These are phyloP conservation scores for Pythium myriotylum DNA, from an alignment of 352 stramenopile genomes.

Conservation along the genomic window DNA sequence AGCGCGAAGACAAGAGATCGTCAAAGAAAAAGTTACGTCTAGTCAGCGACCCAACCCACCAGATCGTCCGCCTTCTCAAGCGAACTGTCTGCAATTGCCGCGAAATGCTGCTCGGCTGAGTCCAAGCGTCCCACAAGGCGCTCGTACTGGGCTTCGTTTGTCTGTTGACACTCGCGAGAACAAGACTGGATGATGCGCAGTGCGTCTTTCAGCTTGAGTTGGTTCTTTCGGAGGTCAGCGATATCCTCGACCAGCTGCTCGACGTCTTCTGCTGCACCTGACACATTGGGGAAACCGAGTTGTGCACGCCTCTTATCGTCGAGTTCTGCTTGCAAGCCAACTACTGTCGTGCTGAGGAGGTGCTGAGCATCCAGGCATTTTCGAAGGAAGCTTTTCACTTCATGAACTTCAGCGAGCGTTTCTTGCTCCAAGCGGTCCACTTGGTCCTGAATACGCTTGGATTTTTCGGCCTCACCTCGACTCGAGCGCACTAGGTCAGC, in stretches of 20 bases:
- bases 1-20: not conserved
- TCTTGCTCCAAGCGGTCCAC: conserved; percentile 29
- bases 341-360: conserved; percentile 55
- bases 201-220: conserved; percentile 48
- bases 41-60: conserved; percentile 24
- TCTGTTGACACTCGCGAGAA: conserved; percentile 43
- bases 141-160: conserved; percentile 31
- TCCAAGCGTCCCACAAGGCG: conserved; percentile 41
- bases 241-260: conserved; percentile 25
- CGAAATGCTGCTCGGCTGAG: conserved; percentile 47
- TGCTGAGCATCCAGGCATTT: conserved; percentile 69
- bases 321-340: conserved; percentile 56
- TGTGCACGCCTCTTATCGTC: conserved; percentile 30
- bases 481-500: conserved; percentile 12
- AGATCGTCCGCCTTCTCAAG: conserved; percentile 44
- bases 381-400: conserved; percentile 46
- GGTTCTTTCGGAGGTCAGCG: conserved; percentile 51
- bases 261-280: too few relatives aligned
- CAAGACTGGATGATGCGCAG: conserved; percentile 50
- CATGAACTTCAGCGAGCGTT: conserved; percentile 22
- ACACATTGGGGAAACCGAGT: too few relatives aligned
- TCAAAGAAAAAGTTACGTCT: too few relatives aligned
- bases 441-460: conserved; percentile 10
- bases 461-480: conserved; percentile 10
- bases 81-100: conserved; percentile 37